These are phyloP conservation scores for Dendrobium officinale DNA, from an alignment of 106 monocot species.

Conservation along the genomic window DNA sequence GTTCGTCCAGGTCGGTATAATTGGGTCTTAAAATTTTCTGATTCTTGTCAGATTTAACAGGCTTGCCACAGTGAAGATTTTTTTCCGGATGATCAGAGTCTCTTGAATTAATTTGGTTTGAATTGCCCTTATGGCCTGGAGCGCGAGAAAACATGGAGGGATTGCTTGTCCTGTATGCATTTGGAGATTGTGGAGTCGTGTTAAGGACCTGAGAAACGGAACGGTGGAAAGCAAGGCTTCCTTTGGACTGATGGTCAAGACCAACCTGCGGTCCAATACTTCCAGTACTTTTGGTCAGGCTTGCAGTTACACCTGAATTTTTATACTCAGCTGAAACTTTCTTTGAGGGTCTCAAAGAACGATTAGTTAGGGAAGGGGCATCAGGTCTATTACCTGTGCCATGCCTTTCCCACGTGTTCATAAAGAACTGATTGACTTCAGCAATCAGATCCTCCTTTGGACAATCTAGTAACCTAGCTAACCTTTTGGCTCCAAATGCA, in stretches of 20 bases:
- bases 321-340: neutral
- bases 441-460: conserved; percentile 40
- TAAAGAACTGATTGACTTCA: conserved; percentile 79
- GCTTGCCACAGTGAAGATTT: conserved; percentile 17
- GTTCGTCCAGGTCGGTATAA: conserved; percentile 22
- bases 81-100: conserved; percentile 25
- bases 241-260: neutral
- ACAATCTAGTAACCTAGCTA: conserved; percentile 61
- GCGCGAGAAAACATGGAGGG: conserved; percentile 6
- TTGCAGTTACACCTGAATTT: neutral
- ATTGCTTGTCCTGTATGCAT: conserved; percentile 17
- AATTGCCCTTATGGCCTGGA: conserved; percentile 19
- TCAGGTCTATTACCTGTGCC: conserved; percentile 59
- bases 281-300: neutral
- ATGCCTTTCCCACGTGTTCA: conserved; percentile 77
- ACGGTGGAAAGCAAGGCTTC: neutral
- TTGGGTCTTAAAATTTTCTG: conserved; percentile 32
- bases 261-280: conserved; percentile 2
- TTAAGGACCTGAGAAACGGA: neutral
- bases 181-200: conserved; percentile 17
- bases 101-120: conserved; percentile 13
- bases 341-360: conserved; percentile 11
- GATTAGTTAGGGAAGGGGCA: conserved; percentile 25
- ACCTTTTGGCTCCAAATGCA: conserved; percentile 68
- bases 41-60: conserved; percentile 15